These are phyloP conservation scores for Medicago ruthenica DNA, from an alignment of 306 rosid species.

Conservation along the genomic window DNA sequence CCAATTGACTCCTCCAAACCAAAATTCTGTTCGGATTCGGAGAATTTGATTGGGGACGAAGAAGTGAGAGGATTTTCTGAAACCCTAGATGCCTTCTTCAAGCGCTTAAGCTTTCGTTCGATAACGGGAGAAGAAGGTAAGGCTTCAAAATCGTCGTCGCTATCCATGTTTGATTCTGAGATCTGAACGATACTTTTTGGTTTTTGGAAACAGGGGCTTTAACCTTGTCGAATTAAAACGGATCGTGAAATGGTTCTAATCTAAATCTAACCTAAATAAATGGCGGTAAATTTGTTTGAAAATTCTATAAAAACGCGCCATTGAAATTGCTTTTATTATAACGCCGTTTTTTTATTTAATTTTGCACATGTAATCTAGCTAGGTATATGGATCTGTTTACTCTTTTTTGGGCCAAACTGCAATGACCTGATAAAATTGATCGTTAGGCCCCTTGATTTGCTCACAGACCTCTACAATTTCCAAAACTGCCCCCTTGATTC, in stretches of 20 bases:
- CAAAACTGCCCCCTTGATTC: no score
- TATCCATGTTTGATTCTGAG: conserved; percentile 65
- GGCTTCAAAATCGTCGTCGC: conserved; percentile 70
- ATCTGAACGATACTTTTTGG: conserved; percentile 19
- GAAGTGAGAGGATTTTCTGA: conserved; percentile 40
- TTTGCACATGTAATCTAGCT: neutral
- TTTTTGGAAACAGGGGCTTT: neutral
- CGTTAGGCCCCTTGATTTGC: no score
- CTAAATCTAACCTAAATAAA: conserved; percentile 1
- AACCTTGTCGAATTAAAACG: neutral
- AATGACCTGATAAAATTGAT: no score
- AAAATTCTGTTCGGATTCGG: conserved; percentile 25
- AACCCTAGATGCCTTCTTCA: conserved; percentile 69
- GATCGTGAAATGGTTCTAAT: neutral
- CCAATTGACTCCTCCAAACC: conserved; percentile 40
- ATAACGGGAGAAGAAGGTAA: conserved; percentile 58
- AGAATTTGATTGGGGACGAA: conserved; percentile 31
- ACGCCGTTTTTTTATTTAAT: neutral
- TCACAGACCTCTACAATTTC: no score
- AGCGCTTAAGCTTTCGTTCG: conserved; percentile 71
- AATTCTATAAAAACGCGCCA: conserved; percentile 40
- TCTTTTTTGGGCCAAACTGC: neutral
- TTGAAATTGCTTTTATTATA: neutral
- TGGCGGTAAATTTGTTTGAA: conserved; percentile 58
- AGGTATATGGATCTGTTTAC: no score